Evolutionary conservation across 768 basidiomycete species (phyloP).

Genomic region (Tricholoma sp.): DNA sequence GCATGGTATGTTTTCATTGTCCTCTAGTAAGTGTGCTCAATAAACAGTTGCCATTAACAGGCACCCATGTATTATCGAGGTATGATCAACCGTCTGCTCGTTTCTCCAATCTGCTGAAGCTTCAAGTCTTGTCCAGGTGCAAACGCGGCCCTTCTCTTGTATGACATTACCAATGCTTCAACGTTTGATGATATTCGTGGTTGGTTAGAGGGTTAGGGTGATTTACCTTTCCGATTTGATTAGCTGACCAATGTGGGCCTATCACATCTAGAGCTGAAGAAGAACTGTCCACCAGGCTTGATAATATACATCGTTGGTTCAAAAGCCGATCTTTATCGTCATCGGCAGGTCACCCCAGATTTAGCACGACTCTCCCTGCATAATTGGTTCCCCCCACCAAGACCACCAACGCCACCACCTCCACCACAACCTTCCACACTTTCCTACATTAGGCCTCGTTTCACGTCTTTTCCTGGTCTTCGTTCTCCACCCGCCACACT

Average conservation of each 20-base stretch:
- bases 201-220: slow-evolving; percentile 76
- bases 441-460: slow-evolving; percentile 73
- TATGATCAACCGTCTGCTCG: slow-evolving; percentile 19
- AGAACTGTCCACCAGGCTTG: slow-evolving; percentile 81
- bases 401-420: slow-evolving; percentile 59
- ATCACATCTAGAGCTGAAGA: slow-evolving; percentile 67
- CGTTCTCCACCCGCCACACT: slow-evolving; percentile 53
- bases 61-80: slow-evolving; percentile 95
- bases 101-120: slow-evolving; percentile 1
- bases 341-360: slow-evolving; percentile 76
- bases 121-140: slow-evolving; percentile 49
- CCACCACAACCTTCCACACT: slow-evolving; percentile 61
- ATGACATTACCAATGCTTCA: slow-evolving; percentile 88
- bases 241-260: slow-evolving; percentile 11
- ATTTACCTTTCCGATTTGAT: slow-evolving; percentile 13
- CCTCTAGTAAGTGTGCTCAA: slow-evolving; percentile 9
- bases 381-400: slow-evolving; percentile 84
- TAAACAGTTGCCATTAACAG: slow-evolving; percentile 32
- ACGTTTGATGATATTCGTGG: slow-evolving; percentile 88
- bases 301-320: slow-evolving; percentile 95
- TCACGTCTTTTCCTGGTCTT: slow-evolving; percentile 64
- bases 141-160: slow-evolving; percentile 88
- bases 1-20: slow-evolving; percentile 56
- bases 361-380: slow-evolving; percentile 79
- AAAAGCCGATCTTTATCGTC: slow-evolving; percentile 74